These are phyloP conservation scores for Candida palmyrensis DNA, from an alignment of 805 yeast genomes.

Conservation along the genomic window DNA sequence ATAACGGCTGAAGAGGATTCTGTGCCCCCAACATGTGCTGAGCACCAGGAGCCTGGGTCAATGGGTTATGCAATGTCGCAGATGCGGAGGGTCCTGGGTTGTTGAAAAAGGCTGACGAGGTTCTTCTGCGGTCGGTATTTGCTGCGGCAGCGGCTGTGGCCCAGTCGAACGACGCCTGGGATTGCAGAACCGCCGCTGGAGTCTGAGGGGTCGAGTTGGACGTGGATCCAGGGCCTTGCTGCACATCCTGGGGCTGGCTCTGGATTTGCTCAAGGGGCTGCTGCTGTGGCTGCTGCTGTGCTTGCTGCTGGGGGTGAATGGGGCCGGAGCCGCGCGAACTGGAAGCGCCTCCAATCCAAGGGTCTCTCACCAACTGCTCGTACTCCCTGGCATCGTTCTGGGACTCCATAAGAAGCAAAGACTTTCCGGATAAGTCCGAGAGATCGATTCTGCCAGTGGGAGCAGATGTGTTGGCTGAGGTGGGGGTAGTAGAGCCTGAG, in stretches of 20 bases:
- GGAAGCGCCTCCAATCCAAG: constrained; percentile 25
- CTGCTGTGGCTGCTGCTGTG: no score
- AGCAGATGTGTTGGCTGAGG: constrained; percentile 14
- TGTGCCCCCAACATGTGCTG: neutral
- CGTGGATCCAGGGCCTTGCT: constrained; percentile 9
- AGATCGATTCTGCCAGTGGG: constrained; percentile 25
- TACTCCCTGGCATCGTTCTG: constrained; percentile 44
- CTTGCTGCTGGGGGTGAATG: constrained; percentile 3
- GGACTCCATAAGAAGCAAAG: constrained; percentile 40
- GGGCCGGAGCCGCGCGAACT: constrained; percentile 5
- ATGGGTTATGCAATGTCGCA: neutral
- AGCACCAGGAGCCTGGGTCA: neutral
- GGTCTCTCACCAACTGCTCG: constrained; percentile 44
- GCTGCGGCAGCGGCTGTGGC: constrained; percentile 7
- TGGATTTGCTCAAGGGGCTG: no score
- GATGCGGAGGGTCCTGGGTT: constrained; percentile 7
- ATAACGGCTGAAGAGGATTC: constrained; percentile 1
- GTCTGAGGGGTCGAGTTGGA: constrained; percentile 35
- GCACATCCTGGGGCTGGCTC: constrained; percentile 7
- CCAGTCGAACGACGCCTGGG: constrained; percentile 6
- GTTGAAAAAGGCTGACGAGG: constrained; percentile 49
- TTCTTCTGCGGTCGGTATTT: constrained; percentile 43
- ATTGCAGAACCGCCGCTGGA: constrained; percentile 18
- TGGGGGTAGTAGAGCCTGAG: constrained; percentile 9
- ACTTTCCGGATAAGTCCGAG: constrained; percentile 36